A percentile compares a stretch with the other conserved stretches of the same genome.
Conservation (phyloP, 495 filamentous ascomycete genomes). For the Tuber indicum region DNA sequence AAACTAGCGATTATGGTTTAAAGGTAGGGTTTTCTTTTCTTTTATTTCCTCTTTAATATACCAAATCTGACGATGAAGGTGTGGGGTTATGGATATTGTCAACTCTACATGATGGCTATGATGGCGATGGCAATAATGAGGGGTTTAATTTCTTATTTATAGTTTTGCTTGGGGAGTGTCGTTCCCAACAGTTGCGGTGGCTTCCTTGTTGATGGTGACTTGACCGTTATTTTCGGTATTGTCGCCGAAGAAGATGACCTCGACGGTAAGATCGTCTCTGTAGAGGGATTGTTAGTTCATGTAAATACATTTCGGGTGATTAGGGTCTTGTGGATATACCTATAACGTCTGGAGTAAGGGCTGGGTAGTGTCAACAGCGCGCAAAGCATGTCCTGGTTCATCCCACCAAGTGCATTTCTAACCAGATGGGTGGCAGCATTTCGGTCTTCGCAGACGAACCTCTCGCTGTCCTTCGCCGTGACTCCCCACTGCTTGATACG, state of each 20-base stretch:
- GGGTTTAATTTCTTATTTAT: constrained; percentile 35
- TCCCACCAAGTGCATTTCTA: constrained; percentile 89
- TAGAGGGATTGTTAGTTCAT: constrained; percentile 8
- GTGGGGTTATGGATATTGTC: not conserved
- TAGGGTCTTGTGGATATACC: constrained; percentile 49
- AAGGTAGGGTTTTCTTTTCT: not conserved
- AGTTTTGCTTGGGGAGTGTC: constrained; percentile 54
- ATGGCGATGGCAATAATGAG: not conserved
- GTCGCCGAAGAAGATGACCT: constrained; percentile 97
- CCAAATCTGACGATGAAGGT: not conserved
- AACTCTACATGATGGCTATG: not conserved
- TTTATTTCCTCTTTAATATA: not conserved
- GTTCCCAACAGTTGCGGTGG: constrained; percentile 55
- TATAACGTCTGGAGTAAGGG: constrained; percentile 82
- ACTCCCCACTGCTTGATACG: constrained; percentile 80
- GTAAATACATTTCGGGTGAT: not conserved
- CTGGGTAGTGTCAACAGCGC: constrained; percentile 85
- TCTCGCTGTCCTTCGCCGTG: constrained; percentile 57
- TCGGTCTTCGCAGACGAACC: constrained; percentile 91
- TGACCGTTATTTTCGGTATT: constrained; percentile 62
- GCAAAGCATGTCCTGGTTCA: constrained; percentile 88
- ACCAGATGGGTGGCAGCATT: constrained; percentile 95
- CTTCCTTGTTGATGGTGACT: constrained; percentile 77
- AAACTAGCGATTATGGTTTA: constrained; percentile 3
- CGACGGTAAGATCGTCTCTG: constrained; percentile 91